A percentile compares a stretch with the other conserved stretches of the same genome.
Conservation (phyloP, 305 asterid genomes). For the Nicotiana rustica region DNA sequence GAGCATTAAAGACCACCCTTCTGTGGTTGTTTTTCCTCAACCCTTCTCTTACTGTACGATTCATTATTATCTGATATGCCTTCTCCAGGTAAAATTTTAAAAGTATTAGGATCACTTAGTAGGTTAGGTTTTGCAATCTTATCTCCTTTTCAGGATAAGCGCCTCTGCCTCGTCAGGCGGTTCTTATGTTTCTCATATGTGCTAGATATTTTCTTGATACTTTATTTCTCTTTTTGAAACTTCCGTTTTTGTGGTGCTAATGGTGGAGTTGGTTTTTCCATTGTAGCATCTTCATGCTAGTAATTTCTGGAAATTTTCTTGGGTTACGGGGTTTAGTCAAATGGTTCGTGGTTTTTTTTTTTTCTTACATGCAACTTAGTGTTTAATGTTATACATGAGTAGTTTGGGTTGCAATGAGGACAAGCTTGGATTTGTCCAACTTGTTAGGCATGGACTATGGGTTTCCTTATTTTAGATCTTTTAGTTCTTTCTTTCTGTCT, state of each 20-base stretch:
- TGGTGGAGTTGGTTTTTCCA: not conserved
- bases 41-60: not conserved
- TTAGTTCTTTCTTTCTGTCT: not conserved
- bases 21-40: not conserved
- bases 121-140: not conserved
- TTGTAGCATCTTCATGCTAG: slow-evolving; percentile 1
- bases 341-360: not conserved
- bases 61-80: not conserved
- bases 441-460: too few relatives aligned
- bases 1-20: too few relatives aligned
- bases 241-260: slow-evolving; percentile 9
- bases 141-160: not conserved
- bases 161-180: not conserved
- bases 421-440: not conserved
- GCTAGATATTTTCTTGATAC: not conserved
- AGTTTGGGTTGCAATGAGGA: not conserved
- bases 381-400: not conserved
- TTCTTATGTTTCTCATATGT: not conserved
- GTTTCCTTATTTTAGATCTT: not conserved
- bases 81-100: not conserved
- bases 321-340: not conserved
- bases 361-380: not conserved
- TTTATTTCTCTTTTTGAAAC: not conserved
- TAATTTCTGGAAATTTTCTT: not conserved
- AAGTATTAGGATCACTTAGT: not conserved